Base-by-base conservation (phyloP, 2,329 filamentous ascomycete genomes). In the Conoideocrella luteorostrata region DNA sequence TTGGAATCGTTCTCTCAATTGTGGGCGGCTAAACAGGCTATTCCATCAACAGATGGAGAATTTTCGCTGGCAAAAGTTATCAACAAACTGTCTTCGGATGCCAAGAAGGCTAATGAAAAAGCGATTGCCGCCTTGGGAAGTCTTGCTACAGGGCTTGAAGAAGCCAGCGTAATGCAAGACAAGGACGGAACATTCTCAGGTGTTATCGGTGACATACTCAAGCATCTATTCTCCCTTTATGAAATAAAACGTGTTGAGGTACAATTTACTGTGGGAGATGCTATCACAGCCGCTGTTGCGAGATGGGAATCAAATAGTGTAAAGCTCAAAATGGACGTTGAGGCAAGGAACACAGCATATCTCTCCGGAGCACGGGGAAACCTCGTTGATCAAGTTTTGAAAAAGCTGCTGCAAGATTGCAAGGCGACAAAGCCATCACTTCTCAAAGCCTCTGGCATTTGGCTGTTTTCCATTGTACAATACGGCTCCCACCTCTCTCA, bases 391-490 rank as follows among this genome's bases (percentile, higher is more conserved):
- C 64, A 68, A 1, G 71, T 87, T 1, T 67, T 95, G 5, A 77
- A 86, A 47, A 89, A 84, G 57, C 75, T 94, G 2, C 72, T 97
- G 37, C 68, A 69, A 2, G 84, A 93, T 55, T 93, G 86, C 66
- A 84, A 85, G 55, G 80, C 84, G 7, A 88, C 88, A 0, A 96
- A 96, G 57, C 93, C 93, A 1, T 86, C 89, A 0, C 70, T 96
- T 4, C 82, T 89, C 53, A 95, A 95, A 60, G 89, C 91, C 3
- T 91, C 90, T 0, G 89, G 89, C 0, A 95, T 98, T 53, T 97
- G 93, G 93, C 75, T 97, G 0, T 82, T 97, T 47, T 95, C 86
- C 56, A 67, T 97, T 3, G 82, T 97, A 7, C 89, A 96, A 58
- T 89, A 93, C 62, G 94, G 89, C 59, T 88, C 88, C 0, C 82